phyloP scores from a whole-genome alignment of 495 filamentous ascomycete genomes.

The Tuber calosporum region DNA sequence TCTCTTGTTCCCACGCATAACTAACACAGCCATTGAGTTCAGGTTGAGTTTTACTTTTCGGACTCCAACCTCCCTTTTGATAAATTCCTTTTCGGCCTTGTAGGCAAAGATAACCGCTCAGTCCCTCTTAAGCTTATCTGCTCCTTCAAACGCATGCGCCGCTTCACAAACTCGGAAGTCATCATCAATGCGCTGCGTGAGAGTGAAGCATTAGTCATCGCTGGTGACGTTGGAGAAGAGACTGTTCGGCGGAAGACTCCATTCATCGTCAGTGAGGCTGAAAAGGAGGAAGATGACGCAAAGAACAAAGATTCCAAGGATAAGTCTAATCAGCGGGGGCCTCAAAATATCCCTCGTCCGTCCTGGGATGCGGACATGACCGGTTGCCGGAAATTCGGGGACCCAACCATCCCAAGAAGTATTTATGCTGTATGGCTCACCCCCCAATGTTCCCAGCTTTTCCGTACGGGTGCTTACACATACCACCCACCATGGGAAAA shows the following conservation, averaged over 20 bases:
- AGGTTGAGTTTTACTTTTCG: slow-evolving; percentile 98
- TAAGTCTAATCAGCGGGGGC: neutral
- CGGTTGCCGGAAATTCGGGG: slow-evolving; percentile 19
- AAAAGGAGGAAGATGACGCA: slow-evolving; percentile 32
- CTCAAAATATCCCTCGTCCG: neutral
- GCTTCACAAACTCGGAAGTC: slow-evolving; percentile 74
- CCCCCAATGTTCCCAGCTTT: neutral
- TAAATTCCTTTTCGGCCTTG: slow-evolving; percentile 70
- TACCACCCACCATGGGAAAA: neutral
- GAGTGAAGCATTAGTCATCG: slow-evolving; percentile 59
- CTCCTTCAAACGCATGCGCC: slow-evolving; percentile 87
- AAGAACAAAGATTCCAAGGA: slow-evolving; percentile 42
- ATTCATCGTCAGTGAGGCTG: slow-evolving; percentile 43
- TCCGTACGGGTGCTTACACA: neutral
- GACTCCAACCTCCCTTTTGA: slow-evolving; percentile 85
- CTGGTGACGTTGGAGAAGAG: slow-evolving; percentile 56
- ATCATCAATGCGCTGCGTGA: slow-evolving; percentile 74
- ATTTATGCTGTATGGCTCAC: slow-evolving; percentile 51
- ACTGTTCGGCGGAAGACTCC: slow-evolving; percentile 66
- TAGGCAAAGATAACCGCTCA: slow-evolving; percentile 69
- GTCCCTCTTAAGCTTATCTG: slow-evolving; percentile 67
- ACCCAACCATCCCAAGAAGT: slow-evolving; percentile 45
- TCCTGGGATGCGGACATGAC: slow-evolving; percentile 22
- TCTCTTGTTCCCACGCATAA: neutral
- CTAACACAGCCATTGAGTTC: slow-evolving; percentile 9